Evolutionary conservation across 257 asterid genomes (phyloP).

Genomic region (Cinchona pubescens): DNA sequence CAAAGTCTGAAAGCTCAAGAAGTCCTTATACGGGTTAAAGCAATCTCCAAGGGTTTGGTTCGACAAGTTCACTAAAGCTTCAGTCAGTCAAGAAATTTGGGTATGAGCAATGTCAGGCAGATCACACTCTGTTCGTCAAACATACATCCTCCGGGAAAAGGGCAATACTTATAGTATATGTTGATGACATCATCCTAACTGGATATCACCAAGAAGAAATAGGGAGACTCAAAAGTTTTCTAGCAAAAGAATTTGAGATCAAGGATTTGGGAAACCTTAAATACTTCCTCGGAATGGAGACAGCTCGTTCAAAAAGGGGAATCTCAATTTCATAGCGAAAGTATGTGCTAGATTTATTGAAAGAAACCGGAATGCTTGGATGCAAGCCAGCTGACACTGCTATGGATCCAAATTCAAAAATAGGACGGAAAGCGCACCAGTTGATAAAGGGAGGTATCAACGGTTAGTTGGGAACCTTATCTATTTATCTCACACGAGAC

Average conservation of each 20-base stretch:
- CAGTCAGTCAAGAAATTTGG: not conserved
- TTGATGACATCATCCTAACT: slow-evolving; percentile 3
- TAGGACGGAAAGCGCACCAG: not conserved
- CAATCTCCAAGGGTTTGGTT: slow-evolving; percentile 10
- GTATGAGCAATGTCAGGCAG: not conserved
- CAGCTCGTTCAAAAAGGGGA: not conserved
- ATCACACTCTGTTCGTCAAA: slow-evolving; percentile 3
- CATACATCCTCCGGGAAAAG: not conserved
- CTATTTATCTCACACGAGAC: not conserved
- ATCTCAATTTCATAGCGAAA: not conserved
- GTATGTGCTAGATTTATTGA: not conserved
- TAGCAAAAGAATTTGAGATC: not conserved
- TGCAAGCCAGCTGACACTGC: not conserved
- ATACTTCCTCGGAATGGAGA: slow-evolving; percentile 5
- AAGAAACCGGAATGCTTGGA: not conserved
- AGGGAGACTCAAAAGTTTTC: too few species aligned
- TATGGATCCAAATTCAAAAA: not conserved
- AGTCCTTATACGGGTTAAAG: slow-evolving; percentile 10
- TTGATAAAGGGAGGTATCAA: slow-evolving; percentile 2
- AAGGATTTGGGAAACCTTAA: not conserved
- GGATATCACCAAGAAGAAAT: not conserved
- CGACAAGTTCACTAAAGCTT: slow-evolving; percentile 1
- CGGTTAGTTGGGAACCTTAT: not conserved
- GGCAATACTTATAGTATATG: not conserved
- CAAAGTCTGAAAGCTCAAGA: not conserved